Percentiles rank a stretch among this genome's conserved stretches.
phyloP scores from a whole-genome alignment of 257 asterid genomes.

The Jacaranda copaia region DNA sequence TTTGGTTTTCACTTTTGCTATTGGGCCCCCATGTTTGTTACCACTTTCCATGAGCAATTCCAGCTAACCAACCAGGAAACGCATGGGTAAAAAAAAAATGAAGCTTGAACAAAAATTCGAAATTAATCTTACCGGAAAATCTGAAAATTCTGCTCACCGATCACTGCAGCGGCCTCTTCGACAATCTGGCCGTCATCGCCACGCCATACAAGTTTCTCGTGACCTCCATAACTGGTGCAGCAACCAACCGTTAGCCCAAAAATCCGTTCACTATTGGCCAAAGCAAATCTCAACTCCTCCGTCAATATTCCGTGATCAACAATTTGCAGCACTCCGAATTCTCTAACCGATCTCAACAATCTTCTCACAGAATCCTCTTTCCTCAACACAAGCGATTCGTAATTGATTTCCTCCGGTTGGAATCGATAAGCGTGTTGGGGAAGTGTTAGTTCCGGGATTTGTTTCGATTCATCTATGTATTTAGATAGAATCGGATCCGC shows the following conservation, averaged over 20 bases:
- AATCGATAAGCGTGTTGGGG: constrained; percentile 39
- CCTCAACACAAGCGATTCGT: constrained; percentile 36
- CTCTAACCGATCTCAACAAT: constrained; percentile 49
- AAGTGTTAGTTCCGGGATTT: constrained; percentile 58
- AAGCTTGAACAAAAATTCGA: background rate
- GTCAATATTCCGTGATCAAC: constrained; percentile 54
- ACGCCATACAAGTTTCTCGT: constrained; percentile 56
- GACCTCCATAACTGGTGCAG: constrained; percentile 49
- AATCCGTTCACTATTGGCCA: constrained; percentile 49
- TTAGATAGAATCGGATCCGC: constrained; percentile 42
- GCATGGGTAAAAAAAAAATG: background rate
- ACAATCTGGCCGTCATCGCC: constrained; percentile 32
- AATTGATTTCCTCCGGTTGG: constrained; percentile 46
- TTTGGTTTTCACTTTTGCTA: background rate
- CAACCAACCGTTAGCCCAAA: constrained; percentile 46
- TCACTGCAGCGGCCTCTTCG: constrained; percentile 39
- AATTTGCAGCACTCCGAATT: constrained; percentile 50
- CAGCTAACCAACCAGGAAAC: background rate
- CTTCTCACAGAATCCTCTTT: constrained; percentile 36
- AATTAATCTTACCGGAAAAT: constrained; percentile 50
- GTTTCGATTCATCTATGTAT: constrained; percentile 38
- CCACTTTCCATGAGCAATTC: background rate
- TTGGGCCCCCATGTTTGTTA: background rate
- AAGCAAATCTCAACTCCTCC: constrained; percentile 47
- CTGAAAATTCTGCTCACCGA: constrained; percentile 49